Conservation (phyloP, 2,329 filamentous ascomycete species). For the Fusarium sp. region DNA sequence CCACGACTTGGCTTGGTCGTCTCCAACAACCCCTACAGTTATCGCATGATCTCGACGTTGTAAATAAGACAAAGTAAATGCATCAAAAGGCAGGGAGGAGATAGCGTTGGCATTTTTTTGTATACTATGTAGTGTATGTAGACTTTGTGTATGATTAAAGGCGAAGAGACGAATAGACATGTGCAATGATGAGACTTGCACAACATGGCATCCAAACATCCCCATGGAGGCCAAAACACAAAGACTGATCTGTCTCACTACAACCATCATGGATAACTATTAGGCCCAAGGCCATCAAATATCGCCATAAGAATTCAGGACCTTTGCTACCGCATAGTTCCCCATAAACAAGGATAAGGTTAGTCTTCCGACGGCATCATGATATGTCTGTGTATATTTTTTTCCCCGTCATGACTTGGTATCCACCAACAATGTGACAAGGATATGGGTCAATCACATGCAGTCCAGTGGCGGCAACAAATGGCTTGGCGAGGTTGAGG, state of each 20-base stretch:
- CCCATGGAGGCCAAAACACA: too few species aligned
- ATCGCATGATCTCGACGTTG: background rate
- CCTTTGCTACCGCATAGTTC: too few species aligned
- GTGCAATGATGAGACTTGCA: slow-evolving; percentile 3
- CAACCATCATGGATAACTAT: background rate
- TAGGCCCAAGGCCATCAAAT: background rate
- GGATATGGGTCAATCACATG: too few species aligned
- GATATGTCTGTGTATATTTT: too few species aligned
- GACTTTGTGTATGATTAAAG: slow-evolving; percentile 5
- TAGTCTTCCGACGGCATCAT: too few species aligned
- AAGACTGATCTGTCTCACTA: too few species aligned
- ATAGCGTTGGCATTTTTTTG: slow-evolving; percentile 1
- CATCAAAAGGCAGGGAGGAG: background rate
- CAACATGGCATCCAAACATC: background rate
- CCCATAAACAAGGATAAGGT: too few species aligned
- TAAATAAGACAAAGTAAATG: background rate
- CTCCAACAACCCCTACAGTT: background rate
- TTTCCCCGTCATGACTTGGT: too few species aligned
- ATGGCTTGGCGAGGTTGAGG: too few species aligned
- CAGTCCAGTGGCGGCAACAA: too few species aligned
- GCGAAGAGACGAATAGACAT: background rate
- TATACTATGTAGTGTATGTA: slow-evolving; percentile 38
- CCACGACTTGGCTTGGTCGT: background rate
- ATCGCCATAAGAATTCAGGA: too few species aligned
- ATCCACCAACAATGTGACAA: too few species aligned